phyloP scores from a whole-genome alignment of 176 grass and related monocot genomes.

The Raddia distichophylla region DNA sequence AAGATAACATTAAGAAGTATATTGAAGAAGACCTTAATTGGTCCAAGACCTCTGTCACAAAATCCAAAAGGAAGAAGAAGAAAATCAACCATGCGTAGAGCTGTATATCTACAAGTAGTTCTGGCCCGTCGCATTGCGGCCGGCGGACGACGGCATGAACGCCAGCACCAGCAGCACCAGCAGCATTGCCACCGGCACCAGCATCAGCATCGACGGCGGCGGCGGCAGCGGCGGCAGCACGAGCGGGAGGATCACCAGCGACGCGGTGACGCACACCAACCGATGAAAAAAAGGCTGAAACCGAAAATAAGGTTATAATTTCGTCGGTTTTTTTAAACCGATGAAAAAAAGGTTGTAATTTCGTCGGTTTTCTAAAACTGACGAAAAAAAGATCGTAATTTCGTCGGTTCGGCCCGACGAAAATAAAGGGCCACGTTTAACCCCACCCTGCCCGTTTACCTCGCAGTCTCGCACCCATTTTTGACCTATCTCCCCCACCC shows the following conservation, averaged over 20 bases:
- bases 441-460: too few relatives aligned
- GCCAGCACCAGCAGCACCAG: constrained; percentile 65
- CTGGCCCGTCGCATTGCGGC: constrained; percentile 7
- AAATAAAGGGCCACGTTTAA: too few relatives aligned
- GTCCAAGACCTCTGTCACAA: constrained; percentile 26
- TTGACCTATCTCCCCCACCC: too few relatives aligned
- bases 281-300: too few relatives aligned
- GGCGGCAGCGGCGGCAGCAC: constrained; percentile 82
- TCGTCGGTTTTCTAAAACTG: too few relatives aligned
- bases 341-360: too few relatives aligned
- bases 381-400: too few relatives aligned
- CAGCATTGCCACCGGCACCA: constrained; percentile 77
- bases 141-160: constrained; percentile 57
- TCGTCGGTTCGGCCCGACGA: too few relatives aligned
- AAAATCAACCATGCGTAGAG: background rate
- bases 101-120: constrained; percentile 37
- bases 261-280: constrained; percentile 63
- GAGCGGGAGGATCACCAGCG: constrained; percentile 78
- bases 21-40: constrained; percentile 3
- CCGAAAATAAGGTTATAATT: too few relatives aligned
- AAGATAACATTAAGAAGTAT: background rate
- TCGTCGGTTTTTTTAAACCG: too few relatives aligned
- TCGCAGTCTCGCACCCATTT: too few relatives aligned
- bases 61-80: constrained; percentile 18
- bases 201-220: constrained; percentile 76